Conservation (phyloP, 192 early-diverging fungal species). For the Umbelopsis isabellina region DNA sequence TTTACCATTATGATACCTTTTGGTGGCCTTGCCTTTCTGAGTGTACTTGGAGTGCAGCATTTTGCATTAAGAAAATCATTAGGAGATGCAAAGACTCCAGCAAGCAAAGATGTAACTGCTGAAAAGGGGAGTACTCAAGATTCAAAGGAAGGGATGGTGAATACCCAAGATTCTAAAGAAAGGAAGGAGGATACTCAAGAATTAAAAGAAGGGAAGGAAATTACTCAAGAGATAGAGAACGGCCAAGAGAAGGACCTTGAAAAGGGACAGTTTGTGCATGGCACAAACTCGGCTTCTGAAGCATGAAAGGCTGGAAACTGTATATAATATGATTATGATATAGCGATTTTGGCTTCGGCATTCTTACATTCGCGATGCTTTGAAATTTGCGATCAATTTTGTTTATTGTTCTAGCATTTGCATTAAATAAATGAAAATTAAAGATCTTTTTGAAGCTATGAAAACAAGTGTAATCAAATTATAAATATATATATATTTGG, state of each 20-base stretch:
- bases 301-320: too few species aligned
- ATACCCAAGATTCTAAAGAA: too few species aligned
- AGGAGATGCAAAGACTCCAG: background rate
- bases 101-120: background rate
- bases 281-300: too few species aligned
- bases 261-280: too few species aligned
- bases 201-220: background rate
- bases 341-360: too few species aligned
- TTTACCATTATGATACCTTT: conserved; percentile 5
- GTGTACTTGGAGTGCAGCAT: background rate
- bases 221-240: background rate
- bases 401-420: too few species aligned
- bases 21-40: background rate
- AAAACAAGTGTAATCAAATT: background rate
- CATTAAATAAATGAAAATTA: background rate
- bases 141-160: too few species aligned
- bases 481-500: too few species aligned
- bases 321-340: too few species aligned
- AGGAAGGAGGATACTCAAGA: background rate
- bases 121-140: background rate
- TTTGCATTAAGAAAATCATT: background rate
- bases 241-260: background rate
- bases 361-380: too few species aligned
- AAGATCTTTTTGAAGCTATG: background rate
- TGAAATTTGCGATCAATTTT: too few species aligned